phyloP scores from a whole-genome alignment of 2,329 filamentous ascomycete species.

The Ophiostoma sp. region DNA sequence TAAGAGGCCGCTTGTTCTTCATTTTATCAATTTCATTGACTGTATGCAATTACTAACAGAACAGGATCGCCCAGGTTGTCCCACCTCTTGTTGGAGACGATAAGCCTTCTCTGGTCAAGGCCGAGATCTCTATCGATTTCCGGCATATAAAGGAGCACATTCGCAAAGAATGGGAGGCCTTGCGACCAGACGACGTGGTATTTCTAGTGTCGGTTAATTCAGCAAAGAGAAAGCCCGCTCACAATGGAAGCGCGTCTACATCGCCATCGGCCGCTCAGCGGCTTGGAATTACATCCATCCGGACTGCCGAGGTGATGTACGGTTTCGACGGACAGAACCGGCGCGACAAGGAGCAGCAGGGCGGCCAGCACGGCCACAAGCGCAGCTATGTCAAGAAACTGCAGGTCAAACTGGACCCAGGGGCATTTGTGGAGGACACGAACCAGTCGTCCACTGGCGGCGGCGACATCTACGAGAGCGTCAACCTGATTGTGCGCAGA shows the following conservation, averaged over 20 bases:
- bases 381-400: conserved; percentile 62
- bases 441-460: conserved; percentile 61
- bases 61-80: conserved; percentile 66
- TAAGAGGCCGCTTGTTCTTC: conserved; percentile 30
- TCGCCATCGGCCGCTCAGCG: conserved; percentile 35
- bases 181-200: conserved; percentile 81
- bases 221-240: conserved; percentile 38
- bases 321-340: conserved; percentile 81
- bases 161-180: conserved; percentile 80
- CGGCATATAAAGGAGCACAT: conserved; percentile 70
- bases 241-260: background rate
- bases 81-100: conserved; percentile 78
- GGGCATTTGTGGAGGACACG: conserved; percentile 71
- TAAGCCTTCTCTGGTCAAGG: conserved; percentile 76
- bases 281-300: conserved; percentile 63
- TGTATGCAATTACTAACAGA: conserved; percentile 28
- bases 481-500: conserved; percentile 82
- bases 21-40: conserved; percentile 27
- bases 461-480: conserved; percentile 70
- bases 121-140: conserved; percentile 80
- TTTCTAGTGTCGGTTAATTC: conserved; percentile 77
- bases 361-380: conserved; percentile 44
- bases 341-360: conserved; percentile 49
- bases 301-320: conserved; percentile 80
- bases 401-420: conserved; percentile 74